A percentile compares a stretch with the other conserved stretches of the same genome.
Conservation (phyloP, 495 filamentous ascomycete genomes). For the Podospora pseudopauciseta region DNA sequence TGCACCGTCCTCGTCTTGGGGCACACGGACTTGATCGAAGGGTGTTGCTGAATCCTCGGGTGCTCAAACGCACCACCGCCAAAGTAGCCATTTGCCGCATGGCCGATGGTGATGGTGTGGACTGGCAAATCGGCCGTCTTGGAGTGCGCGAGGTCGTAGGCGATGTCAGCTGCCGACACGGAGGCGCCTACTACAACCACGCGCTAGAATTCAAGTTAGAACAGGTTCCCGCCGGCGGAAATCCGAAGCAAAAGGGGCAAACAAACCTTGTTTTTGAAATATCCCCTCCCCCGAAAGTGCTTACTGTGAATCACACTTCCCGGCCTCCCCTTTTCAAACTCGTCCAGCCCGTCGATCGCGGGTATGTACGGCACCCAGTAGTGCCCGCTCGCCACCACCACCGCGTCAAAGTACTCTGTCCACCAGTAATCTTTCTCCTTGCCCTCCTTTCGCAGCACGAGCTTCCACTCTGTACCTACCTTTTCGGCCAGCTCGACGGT, state of each 20-base stretch:
- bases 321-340: constrained; percentile 42
- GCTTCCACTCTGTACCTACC: constrained; percentile 34
- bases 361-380: constrained; percentile 67
- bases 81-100: constrained; percentile 50
- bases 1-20: constrained; percentile 41
- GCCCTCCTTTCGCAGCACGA: constrained; percentile 34
- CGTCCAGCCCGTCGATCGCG: constrained; percentile 48
- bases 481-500: constrained; percentile 38
- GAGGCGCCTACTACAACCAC: constrained; percentile 69
- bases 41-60: constrained; percentile 42
- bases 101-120: constrained; percentile 31
- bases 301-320: constrained; percentile 64
- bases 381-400: constrained; percentile 70
- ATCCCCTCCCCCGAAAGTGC: constrained; percentile 55
- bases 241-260: neutral
- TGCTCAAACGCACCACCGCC: constrained; percentile 51
- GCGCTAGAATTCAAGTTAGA: constrained; percentile 19
- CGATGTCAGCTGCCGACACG: constrained; percentile 71
- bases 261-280: constrained; percentile 50
- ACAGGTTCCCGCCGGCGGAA: neutral
- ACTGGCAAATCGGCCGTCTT: constrained; percentile 31
- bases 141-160: constrained; percentile 55
- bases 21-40: constrained; percentile 38
- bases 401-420: constrained; percentile 58
- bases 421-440: constrained; percentile 38